A percentile compares a stretch with the other conserved stretches of the same genome.
These are phyloP conservation scores for Ormosia emarginata DNA, from an alignment of 306 rosid species.

Conservation along the genomic window DNA sequence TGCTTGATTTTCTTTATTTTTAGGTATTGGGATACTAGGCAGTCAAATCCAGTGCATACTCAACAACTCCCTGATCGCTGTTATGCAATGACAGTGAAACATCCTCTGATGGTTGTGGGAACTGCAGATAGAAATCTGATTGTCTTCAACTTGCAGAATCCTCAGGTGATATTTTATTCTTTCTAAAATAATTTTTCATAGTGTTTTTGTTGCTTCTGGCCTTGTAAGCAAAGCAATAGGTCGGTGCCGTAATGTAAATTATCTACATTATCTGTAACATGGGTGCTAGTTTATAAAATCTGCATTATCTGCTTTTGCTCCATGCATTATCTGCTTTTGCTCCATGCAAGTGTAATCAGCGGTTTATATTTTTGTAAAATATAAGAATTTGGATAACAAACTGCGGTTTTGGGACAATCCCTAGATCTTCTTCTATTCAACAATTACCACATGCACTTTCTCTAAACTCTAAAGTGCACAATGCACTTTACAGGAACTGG, in stretches of 20 bases:
- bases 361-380: background rate
- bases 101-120: conserved; percentile 87
- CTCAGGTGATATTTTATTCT: conserved; percentile 54
- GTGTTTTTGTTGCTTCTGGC: background rate
- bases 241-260: background rate
- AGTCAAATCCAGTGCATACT: conserved; percentile 80
- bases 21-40: conserved; percentile 90
- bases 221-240: background rate
- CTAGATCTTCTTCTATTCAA: background rate
- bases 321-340: background rate
- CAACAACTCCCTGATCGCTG: conserved; percentile 83
- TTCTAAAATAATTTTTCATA: background rate
- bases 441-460: background rate
- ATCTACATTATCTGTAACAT: too few species aligned
- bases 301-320: background rate
- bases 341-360: background rate
- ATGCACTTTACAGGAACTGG: background rate
- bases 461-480: background rate
- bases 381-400: background rate
- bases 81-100: conserved; percentile 56
- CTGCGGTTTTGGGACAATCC: background rate
- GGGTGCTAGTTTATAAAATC: background rate
- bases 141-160: conserved; percentile 75
- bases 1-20: background rate
- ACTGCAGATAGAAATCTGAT: conserved; percentile 82